Base-by-base conservation (phyloP, 768 basidiomycete species). In the Chalciporus piperatus region DNA sequence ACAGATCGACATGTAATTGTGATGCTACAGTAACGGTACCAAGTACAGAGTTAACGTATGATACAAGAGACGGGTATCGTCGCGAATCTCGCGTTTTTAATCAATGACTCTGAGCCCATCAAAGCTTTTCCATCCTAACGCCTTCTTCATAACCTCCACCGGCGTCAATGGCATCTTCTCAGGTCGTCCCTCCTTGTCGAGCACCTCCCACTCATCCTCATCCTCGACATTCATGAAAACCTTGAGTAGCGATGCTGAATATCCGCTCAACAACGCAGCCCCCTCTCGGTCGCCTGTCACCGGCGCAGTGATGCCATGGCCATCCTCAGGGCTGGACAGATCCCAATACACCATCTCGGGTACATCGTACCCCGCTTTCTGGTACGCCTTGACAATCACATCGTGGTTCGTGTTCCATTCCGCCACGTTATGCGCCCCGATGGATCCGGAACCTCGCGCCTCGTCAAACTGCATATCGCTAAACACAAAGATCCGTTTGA, bases 291-390 rank as follows among this genome's bases (percentile, higher is more conserved):
- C 77, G 17, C 71, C 74, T 43, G 70, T 70, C 23, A 81, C 81
- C 40, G 85, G 84, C 9, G 68, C 69, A 42, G 76, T 75, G 39
- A 56, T 52, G n/a, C 30, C 51, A 22, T 53, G 39, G 27, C 57
- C 52, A 17, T 51, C 50, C 41, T 47, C 48, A 1, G 62, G 50
- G 1, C 53, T 56, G 4, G 66, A 65, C 62, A 89, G 65, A 62
- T 89, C 74, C 87, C 87, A 89, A 64, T 78, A 89, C 32, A 89
- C 83, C 45, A 90, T 74, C 70, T 89, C 75, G 16, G 87, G 88
- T 23, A 89, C 65, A 52, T 85, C 80, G 58, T 89, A 89, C 51
- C 87, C 87, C 5, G 81, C 84, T 52, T 74, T 64, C 41, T 61
- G 60, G 56, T 82, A 90, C 60, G 74, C 81, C 51, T 69, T 61